Evolutionary conservation across 768 basidiomycete genomes (phyloP).

Genomic region (Gelatoporia subvermispora): DNA sequence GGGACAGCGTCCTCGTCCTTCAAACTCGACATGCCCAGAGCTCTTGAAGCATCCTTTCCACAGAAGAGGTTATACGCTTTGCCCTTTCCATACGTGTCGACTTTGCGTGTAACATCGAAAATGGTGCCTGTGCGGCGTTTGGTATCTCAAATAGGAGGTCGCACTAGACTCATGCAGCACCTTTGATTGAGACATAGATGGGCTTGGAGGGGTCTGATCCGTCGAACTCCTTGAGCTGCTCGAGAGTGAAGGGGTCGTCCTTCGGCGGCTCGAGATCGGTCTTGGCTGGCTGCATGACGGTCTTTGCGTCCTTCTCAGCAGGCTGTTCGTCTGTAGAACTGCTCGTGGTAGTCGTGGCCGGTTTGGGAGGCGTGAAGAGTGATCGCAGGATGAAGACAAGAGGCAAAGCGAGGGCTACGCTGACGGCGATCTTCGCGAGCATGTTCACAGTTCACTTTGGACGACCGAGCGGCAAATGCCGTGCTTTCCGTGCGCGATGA

Average conservation of each 20-base stretch:
- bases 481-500: neutral
- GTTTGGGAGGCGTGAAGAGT: neutral
- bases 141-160: neutral
- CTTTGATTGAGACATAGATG: conserved; percentile 93
- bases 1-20: conserved; percentile 81
- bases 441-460: neutral
- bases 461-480: neutral
- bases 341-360: conserved; percentile 7
- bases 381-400: neutral
- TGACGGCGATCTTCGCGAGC: neutral
- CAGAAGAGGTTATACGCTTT: conserved; percentile 81
- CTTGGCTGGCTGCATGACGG: conserved; percentile 68
- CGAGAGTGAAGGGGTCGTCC: conserved; percentile 69
- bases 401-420: conserved; percentile 2
- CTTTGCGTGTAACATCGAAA: conserved; percentile 84
- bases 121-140: conserved; percentile 55
- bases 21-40: conserved; percentile 85
- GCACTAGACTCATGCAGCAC: conserved; percentile 29
- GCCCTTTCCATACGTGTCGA: conserved; percentile 85
- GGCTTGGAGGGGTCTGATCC: conserved; percentile 62
- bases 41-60: conserved; percentile 89
- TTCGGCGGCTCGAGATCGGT: conserved; percentile 66
- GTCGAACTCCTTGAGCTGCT: conserved; percentile 65
- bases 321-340: conserved; percentile 8
- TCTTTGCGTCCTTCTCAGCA: conserved; percentile 31